Evolutionary conservation across 2,329 filamentous ascomycete genomes (phyloP).

Genomic region (Aureobasidium mangrovei): DNA sequence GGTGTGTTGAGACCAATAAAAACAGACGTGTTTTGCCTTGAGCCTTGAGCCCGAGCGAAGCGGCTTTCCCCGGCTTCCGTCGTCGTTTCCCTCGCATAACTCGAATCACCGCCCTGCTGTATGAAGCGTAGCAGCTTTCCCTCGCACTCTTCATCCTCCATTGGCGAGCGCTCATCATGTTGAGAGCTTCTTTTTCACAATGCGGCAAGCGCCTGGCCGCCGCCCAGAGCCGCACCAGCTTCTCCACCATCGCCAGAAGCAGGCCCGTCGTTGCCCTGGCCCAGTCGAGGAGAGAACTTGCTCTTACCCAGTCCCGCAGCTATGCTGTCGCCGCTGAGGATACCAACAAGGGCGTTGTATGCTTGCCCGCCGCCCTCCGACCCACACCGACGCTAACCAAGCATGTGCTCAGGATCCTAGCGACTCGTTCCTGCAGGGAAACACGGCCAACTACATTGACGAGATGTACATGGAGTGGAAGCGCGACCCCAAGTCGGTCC

Average conservation of each 20-base stretch:
- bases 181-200: slow-evolving; percentile 59
- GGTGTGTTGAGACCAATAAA: too few relatives aligned
- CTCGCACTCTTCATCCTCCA: slow-evolving; percentile 1
- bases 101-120: neutral
- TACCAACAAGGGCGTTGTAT: slow-evolving; percentile 52
- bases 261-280: slow-evolving; percentile 33
- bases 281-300: slow-evolving; percentile 40
- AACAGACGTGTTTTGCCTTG: too few relatives aligned
- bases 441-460: slow-evolving; percentile 97
- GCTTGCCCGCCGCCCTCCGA: slow-evolving; percentile 20
- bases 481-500: slow-evolving; percentile 82
- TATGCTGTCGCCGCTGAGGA: slow-evolving; percentile 54
- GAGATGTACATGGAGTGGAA: slow-evolving; percentile 99
- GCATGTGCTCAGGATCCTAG: slow-evolving; percentile 57
- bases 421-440: slow-evolving; percentile 94
- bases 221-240: slow-evolving; percentile 34
- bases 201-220: slow-evolving; percentile 56
- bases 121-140: slow-evolving; percentile 6
- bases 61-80: too few relatives aligned
- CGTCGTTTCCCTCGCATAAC: slow-evolving; percentile 6
- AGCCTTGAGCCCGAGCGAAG: too few relatives aligned
- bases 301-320: slow-evolving; percentile 39
- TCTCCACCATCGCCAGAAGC: slow-evolving; percentile 31
- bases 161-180: slow-evolving; percentile 45
- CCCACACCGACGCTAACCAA: slow-evolving; percentile 19